Evolutionary conservation across 2,329 filamentous ascomycete genomes (phyloP).

Genomic region (Coniochaeta pulveracea): DNA sequence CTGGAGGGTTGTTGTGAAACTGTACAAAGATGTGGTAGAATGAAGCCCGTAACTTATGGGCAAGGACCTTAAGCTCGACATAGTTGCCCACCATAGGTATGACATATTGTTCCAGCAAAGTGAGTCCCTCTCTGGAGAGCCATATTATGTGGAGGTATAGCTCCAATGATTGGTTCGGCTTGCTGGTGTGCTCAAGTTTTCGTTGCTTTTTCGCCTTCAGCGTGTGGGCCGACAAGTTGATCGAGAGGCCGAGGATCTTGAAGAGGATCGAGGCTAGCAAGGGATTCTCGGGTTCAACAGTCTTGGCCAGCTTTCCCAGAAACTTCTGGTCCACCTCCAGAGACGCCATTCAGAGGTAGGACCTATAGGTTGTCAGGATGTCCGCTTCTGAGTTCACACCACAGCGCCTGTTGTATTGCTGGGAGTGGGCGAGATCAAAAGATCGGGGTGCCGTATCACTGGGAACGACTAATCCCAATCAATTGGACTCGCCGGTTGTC

Average conservation of each 20-base stretch:
- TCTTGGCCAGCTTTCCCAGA: constrained; percentile 75
- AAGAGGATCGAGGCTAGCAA: constrained; percentile 75
- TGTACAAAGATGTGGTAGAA: constrained; percentile 96
- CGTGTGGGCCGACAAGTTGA: constrained; percentile 76
- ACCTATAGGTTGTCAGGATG: too few species aligned
- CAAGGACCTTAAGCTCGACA: constrained; percentile 77
- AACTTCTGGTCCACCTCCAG: constrained; percentile 98
- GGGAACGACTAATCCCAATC: too few species aligned
- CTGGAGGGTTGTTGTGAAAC: constrained; percentile 81
- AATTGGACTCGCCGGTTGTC: too few species aligned
- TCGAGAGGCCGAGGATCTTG: constrained; percentile 82
- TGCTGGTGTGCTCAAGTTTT: constrained; percentile 68
- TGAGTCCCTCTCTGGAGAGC: constrained; percentile 83
- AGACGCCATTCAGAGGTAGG: constrained; percentile 68
- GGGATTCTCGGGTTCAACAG: constrained; percentile 66
- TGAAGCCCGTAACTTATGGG: constrained; percentile 83
- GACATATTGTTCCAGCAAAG: constrained; percentile 79
- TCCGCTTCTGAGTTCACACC: too few species aligned
- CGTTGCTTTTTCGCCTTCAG: constrained; percentile 74
- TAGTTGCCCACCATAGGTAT: constrained; percentile 72
- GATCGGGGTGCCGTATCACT: too few species aligned
- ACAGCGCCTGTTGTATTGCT: too few species aligned
- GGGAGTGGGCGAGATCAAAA: too few species aligned
- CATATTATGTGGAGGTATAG: constrained; percentile 86
- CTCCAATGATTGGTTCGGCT: constrained; percentile 55